These are phyloP conservation scores for Mortierella alpina DNA, from an alignment of 192 early-diverging fungal genomes.

Conservation along the genomic window DNA sequence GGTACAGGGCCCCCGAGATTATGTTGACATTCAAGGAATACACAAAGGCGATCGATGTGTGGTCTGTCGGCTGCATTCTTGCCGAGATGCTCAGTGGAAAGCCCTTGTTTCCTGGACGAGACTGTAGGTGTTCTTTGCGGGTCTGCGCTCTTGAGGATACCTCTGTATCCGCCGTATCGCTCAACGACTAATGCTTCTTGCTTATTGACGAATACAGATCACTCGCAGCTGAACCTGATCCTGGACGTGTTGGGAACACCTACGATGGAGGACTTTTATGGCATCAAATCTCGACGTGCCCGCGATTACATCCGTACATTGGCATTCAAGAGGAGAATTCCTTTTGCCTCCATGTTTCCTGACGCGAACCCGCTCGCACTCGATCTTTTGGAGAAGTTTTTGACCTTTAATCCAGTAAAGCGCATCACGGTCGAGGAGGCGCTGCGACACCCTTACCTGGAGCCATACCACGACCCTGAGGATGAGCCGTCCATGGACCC, in stretches of 20 bases:
- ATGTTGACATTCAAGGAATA: slow-evolving; percentile 98
- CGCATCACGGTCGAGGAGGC: slow-evolving; percentile 94
- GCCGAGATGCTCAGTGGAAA: slow-evolving; percentile 85
- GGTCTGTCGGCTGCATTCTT: slow-evolving; percentile 92
- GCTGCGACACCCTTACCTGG: slow-evolving; percentile 90
- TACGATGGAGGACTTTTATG: slow-evolving; percentile 86
- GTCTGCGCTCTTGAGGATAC: not conserved
- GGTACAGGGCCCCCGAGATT: slow-evolving; percentile 96
- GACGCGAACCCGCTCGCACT: slow-evolving; percentile 88
- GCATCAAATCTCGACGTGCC: slow-evolving; percentile 83
- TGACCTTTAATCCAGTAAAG: slow-evolving; percentile 87
- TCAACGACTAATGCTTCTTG: not conserved
- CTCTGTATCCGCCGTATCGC: no score
- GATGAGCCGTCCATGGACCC: slow-evolving; percentile 82
- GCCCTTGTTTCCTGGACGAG: slow-evolving; percentile 85
- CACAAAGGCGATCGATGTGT: slow-evolving; percentile 97
- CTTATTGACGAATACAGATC: slow-evolving; percentile 59
- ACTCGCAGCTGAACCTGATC: slow-evolving; percentile 96
- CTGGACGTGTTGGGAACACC: slow-evolving; percentile 97
- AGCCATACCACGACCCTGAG: slow-evolving; percentile 76
- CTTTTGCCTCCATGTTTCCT: slow-evolving; percentile 86
- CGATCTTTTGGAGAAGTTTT: slow-evolving; percentile 87
- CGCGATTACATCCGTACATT: slow-evolving; percentile 92
- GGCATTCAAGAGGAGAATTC: slow-evolving; percentile 87
- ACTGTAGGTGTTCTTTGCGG: slow-evolving; percentile 58